These are phyloP conservation scores for Aspergillus ostianus DNA, from an alignment of 495 filamentous ascomycete species.

Conservation along the genomic window DNA sequence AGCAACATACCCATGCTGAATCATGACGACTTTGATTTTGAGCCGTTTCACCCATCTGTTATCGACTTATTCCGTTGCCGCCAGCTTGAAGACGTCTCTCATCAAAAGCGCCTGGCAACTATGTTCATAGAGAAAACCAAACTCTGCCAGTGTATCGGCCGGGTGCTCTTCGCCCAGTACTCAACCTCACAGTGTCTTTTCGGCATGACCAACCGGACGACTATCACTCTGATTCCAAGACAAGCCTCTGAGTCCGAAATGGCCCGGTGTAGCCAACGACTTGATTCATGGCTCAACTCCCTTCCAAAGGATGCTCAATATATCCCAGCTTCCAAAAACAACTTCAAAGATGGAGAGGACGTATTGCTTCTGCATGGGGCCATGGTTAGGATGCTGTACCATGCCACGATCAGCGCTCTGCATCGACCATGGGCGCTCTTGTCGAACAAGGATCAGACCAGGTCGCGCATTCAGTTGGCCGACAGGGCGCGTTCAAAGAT, in stretches of 20 bases:
- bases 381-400: conserved; percentile 82
- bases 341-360: conserved; percentile 44
- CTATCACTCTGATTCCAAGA: conserved; percentile 78
- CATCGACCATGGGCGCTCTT: conserved; percentile 75
- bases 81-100: conserved; percentile 40
- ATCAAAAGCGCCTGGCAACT: conserved; percentile 68
- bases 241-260: conserved; percentile 69
- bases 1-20: conserved; percentile 82
- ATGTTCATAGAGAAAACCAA: conserved; percentile 90
- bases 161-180: conserved; percentile 80
- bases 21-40: conserved; percentile 75
- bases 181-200: conserved; percentile 62
- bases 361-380: conserved; percentile 69
- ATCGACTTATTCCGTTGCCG: conserved; percentile 37
- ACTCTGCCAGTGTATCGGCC: conserved; percentile 75
- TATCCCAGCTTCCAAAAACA: conserved; percentile 32
- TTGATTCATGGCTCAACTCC: conserved; percentile 65
- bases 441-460: conserved; percentile 45
- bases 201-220: conserved; percentile 66
- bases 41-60: conserved; percentile 52
- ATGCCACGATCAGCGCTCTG: conserved; percentile 79
- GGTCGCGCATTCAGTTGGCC: conserved; percentile 33
- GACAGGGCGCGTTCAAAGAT: conserved; percentile 67
- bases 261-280: conserved; percentile 63
- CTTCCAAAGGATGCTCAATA: conserved; percentile 58